Conservation (phyloP, 352 stramenopile species). For the Hyaloperonospora brassicae region DNA sequence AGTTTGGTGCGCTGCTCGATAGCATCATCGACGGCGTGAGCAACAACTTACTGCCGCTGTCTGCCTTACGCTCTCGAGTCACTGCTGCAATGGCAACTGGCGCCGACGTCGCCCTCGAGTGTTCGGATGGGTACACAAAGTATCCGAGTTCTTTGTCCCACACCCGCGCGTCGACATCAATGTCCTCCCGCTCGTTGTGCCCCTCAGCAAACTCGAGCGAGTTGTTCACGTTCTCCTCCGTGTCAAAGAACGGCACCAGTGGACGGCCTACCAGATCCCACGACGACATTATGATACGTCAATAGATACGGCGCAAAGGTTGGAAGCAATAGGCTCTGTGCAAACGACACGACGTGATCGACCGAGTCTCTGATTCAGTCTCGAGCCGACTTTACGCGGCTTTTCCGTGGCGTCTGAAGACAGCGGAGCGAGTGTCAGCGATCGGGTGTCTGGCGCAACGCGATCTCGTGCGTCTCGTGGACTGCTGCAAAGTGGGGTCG, state of each 20-base stretch:
- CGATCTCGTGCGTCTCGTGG: no score
- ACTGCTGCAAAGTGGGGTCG: not conserved
- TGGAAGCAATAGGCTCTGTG: slow-evolving; percentile 12
- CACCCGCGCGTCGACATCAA: slow-evolving; percentile 76
- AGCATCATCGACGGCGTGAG: slow-evolving; percentile 72
- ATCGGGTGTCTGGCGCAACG: not conserved
- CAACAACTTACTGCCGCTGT: slow-evolving; percentile 36
- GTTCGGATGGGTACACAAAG: slow-evolving; percentile 68
- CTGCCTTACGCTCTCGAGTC: slow-evolving; percentile 16
- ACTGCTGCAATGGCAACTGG: slow-evolving; percentile 9
- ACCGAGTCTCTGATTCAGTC: slow-evolving; percentile 1
- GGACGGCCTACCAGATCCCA: slow-evolving; percentile 52
- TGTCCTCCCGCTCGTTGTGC: slow-evolving; percentile 36
- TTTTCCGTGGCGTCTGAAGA: slow-evolving; percentile 7
- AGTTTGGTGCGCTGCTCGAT: slow-evolving; percentile 46
- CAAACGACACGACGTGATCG: slow-evolving; percentile 6
- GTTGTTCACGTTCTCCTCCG: slow-evolving; percentile 68
- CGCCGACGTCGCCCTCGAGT: slow-evolving; percentile 14
- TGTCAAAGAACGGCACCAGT: slow-evolving; percentile 70
- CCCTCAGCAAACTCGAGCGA: slow-evolving; percentile 34
- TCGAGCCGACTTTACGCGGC: slow-evolving; percentile 3
- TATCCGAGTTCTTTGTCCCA: slow-evolving; percentile 80
- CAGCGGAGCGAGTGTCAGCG: not conserved
- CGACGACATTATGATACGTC: slow-evolving; percentile 22
- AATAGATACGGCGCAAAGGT: not conserved